These are phyloP conservation scores for Leccinum colubrinum DNA, from an alignment of 1,284 basidiomycete species.

Conservation along the genomic window DNA sequence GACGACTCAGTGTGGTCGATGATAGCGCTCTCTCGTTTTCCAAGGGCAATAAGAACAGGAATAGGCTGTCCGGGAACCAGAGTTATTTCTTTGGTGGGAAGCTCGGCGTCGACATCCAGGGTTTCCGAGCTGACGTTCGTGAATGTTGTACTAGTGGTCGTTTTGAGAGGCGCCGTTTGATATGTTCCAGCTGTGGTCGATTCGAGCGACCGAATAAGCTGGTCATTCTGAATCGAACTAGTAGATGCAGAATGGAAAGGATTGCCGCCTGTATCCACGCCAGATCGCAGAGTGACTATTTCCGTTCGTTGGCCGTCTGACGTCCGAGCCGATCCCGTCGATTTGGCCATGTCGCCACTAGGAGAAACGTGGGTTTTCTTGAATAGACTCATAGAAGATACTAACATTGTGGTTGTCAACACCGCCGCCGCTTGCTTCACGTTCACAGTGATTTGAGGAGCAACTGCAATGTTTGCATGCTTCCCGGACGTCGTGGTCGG, in stretches of 20 bases:
- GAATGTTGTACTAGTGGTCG: neutral
- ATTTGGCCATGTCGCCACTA: neutral
- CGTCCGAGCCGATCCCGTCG: neutral
- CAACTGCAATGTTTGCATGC: neutral
- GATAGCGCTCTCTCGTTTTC: neutral
- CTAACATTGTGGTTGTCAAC: constrained; percentile 2
- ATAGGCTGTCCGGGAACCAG: neutral
- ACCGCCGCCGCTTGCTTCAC: neutral
- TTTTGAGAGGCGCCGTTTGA: neutral
- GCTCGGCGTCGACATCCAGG: neutral
- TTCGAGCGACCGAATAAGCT: neutral
- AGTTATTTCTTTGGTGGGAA: neutral
- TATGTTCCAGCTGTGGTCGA: neutral
- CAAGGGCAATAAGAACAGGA: neutral
- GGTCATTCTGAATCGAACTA: neutral
- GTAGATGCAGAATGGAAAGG: neutral
- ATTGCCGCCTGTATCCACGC: neutral
- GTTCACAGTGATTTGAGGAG: constrained; percentile 4
- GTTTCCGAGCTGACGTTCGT: neutral
- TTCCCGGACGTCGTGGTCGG: neutral
- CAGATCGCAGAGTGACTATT: neutral
- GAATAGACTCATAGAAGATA: neutral
- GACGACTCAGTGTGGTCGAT: neutral
- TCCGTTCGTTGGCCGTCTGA: neutral
- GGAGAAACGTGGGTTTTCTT: neutral